Evolutionary conservation across 2,329 filamentous ascomycete species (phyloP).

Genomic region (Endothia cerciana): DNA sequence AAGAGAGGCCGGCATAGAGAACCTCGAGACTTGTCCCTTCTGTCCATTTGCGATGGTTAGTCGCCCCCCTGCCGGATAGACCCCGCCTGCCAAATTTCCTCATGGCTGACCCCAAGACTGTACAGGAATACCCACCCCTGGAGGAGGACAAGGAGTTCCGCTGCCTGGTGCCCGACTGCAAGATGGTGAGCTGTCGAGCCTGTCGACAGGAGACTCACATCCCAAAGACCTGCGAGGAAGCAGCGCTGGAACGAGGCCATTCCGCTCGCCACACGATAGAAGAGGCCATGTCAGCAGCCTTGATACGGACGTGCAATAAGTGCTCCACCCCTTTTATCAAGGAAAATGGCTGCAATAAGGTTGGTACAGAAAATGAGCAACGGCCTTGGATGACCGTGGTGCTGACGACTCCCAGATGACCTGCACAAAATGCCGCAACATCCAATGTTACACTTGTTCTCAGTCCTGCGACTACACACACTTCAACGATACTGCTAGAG

Average conservation of each 20-base stretch:
- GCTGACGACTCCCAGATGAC: conserved; percentile 74
- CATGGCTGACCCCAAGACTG: neutral
- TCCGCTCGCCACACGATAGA: conserved; percentile 71
- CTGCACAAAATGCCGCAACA: conserved; percentile 63
- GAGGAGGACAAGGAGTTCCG: conserved; percentile 73
- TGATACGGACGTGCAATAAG: conserved; percentile 77
- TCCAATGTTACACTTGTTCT: conserved; percentile 74
- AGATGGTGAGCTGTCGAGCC: conserved; percentile 65
- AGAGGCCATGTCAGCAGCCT: conserved; percentile 80
- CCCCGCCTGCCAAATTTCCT: neutral
- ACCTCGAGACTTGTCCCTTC: conserved; percentile 77
- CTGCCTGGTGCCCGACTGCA: conserved; percentile 70
- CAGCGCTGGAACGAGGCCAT: conserved; percentile 60
- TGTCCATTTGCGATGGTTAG: conserved; percentile 73
- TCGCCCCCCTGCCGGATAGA: neutral
- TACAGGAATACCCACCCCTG: conserved; percentile 65
- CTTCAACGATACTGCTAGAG: conserved; percentile 60
- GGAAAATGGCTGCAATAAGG: conserved; percentile 59
- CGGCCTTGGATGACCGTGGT: neutral
- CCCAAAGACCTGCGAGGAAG: conserved; percentile 72
- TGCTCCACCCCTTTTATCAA: conserved; percentile 76
- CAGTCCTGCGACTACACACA: conserved; percentile 69
- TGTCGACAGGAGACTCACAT: conserved; percentile 73
- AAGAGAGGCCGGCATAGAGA: conserved; percentile 70
- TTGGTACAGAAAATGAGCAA: neutral